A percentile compares a stretch with the other conserved stretches of the same genome.
phyloP scores from a whole-genome alignment of 192 early-diverging fungal species.

The Umbelopsis vinacea region DNA sequence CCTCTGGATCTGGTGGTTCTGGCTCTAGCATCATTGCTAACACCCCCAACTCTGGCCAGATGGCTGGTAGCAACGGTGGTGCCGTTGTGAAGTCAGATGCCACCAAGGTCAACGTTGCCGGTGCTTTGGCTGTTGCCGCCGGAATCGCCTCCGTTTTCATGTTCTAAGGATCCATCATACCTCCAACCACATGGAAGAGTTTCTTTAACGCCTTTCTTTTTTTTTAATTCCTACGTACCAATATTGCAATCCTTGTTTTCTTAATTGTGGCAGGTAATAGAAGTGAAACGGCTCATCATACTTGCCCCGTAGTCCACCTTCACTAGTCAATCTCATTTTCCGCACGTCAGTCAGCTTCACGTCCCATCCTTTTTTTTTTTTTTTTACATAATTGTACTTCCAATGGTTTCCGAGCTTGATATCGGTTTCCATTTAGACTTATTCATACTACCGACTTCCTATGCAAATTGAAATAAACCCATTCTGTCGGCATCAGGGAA shows the following conservation, averaged over 20 bases:
- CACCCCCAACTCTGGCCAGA: slow-evolving; percentile 3
- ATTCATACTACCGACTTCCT: slow-evolving; percentile 5
- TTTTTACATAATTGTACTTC: slow-evolving; percentile 4
- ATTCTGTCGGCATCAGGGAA: neutral
- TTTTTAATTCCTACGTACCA: neutral
- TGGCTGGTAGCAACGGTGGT: neutral
- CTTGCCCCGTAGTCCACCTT: slow-evolving; percentile 6
- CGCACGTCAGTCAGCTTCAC: neutral
- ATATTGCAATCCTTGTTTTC: neutral
- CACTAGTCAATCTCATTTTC: slow-evolving; percentile 17
- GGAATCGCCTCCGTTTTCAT: neutral
- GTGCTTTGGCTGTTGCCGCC: slow-evolving; percentile 8
- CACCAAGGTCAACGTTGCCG: neutral
- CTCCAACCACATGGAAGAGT: neutral
- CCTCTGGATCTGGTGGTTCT: neutral
- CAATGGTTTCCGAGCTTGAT: neutral
- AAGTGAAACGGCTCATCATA: neutral
- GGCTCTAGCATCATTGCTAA: slow-evolving; percentile 1
- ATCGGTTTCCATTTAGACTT: slow-evolving; percentile 4
- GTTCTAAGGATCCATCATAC: neutral
- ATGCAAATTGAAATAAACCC: neutral
- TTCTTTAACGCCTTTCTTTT: neutral
- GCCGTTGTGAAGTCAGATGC: neutral
- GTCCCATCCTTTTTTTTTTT: neutral
- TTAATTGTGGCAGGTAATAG: neutral